Evolutionary conservation across 768 basidiomycete genomes (phyloP), one percentile per base, ranked within the genome.

Genomic region (Strobilomyces dryophilus): DNA sequence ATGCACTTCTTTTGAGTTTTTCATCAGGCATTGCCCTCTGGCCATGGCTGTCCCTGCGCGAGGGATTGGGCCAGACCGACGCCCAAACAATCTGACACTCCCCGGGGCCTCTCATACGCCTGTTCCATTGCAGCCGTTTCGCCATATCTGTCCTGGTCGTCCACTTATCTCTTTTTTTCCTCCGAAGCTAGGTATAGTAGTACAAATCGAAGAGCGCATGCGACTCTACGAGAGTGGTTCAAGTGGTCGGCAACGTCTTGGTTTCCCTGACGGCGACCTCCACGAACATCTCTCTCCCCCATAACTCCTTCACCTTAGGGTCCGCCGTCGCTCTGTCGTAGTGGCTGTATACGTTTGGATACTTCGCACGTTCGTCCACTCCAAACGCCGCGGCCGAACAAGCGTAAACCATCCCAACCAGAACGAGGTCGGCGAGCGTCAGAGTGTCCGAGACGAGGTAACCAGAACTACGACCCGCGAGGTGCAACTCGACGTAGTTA

Each of bases 391-490:
- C 9, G 6, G 5, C 4, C 17, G 51, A 26, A 34, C 26, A 3
- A 1, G 17, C 42, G 17, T 36, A 26, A 15, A 34, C 24, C 21
- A 31, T 18, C 6, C 50, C 47, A 0, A 53, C 60, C 18, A 67
- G 10, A 8, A 59, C 6, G 18, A 61, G 29, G 39, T 64, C 65
- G 2, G 62, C 60, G 6, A 66, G 59, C 4, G 59, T 57, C 17
- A 65, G 21, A 7, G 45, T 43, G 29, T 59, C 52, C 9, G 32
- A 27, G 6, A 60, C 58, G 34, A 66, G 21, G 39, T 61, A 58
- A 1, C 51, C 61, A 4, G 61, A 63, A 0, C 53, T 5, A 35
- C 56, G 32, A 1, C 43, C 24, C 10, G 31, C 36, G 17, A 66
- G 57, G 32, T 53, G 18, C 2, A 51, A 21, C 41, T 66, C 65